Conservation (phyloP, 139 green algal species). For the Chlamydomonas sp. region DNA sequence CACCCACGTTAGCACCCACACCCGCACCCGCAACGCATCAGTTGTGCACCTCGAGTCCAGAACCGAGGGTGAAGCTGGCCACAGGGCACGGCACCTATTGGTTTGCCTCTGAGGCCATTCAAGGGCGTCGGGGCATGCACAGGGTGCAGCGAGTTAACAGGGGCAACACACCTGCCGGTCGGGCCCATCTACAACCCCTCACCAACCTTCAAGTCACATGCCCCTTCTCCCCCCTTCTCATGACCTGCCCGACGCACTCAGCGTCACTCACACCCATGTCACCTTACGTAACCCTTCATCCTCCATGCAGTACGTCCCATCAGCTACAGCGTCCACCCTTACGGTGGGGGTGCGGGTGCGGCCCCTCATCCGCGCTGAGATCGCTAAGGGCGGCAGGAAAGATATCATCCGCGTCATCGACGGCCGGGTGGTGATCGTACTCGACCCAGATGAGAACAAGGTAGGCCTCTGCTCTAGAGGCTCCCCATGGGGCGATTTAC, state of each 20-base stretch:
- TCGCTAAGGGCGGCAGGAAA: slow-evolving; percentile 31
- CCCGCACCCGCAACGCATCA: no score
- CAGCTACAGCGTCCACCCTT: slow-evolving; percentile 48
- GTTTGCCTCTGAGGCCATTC: no score
- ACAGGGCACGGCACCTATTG: no score
- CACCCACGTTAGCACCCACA: no score
- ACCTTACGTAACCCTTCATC: neutral
- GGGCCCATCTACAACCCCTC: no score
- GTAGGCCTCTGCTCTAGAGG: neutral
- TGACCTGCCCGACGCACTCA: neutral
- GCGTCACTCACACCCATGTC: neutral
- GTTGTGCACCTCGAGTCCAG: no score
- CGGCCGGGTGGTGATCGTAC: slow-evolving; percentile 69
- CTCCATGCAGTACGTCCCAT: slow-evolving; percentile 44
- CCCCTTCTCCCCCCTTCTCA: neutral
- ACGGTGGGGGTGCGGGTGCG: slow-evolving; percentile 72
- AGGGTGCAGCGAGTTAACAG: no score
- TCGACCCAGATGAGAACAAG: slow-evolving; percentile 80
- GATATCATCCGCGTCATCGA: slow-evolving; percentile 78
- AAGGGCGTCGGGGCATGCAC: no score
- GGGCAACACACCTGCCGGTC: no score
- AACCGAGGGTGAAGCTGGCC: no score
- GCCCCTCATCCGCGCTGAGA: slow-evolving; percentile 65
- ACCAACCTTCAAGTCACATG: no score
- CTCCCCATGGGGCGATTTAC: no score